Percentiles rank a stretch among this genome's conserved stretches.
Evolutionary conservation across 805 yeast species (phyloP).

Genomic region (Pichia deserticola): DNA sequence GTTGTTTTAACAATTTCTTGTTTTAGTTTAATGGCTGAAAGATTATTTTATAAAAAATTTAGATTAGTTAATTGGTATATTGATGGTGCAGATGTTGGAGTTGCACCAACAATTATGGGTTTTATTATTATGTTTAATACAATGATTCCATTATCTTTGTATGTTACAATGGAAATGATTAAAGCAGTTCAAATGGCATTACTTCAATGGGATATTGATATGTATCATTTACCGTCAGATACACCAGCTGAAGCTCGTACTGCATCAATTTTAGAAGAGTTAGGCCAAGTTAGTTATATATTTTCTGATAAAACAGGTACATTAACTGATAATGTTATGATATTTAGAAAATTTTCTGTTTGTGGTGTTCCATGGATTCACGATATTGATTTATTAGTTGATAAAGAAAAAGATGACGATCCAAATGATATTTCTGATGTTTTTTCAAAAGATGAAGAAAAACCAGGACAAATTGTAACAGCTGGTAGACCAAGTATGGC

Average conservation of each 20-base stretch:
- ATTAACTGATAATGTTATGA: slow-evolving; percentile 88
- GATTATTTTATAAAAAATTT: slow-evolving; percentile 38
- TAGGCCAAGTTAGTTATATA: slow-evolving; percentile 93
- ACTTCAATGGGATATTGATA: slow-evolving; percentile 86
- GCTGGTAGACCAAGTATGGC: slow-evolving; percentile 56
- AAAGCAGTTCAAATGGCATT: slow-evolving; percentile 79
- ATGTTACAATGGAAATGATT: slow-evolving; percentile 94
- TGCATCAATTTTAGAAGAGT: slow-evolving; percentile 89
- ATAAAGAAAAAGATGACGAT: slow-evolving; percentile 15
- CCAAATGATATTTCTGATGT: slow-evolving; percentile 9
- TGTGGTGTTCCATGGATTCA: slow-evolving; percentile 90
- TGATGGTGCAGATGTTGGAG: slow-evolving; percentile 64
- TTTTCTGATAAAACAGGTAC: slow-evolving; percentile 98
- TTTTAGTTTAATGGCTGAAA: slow-evolving; percentile 76
- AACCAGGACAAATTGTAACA: slow-evolving; percentile 20
- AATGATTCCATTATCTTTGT: slow-evolving; percentile 86
- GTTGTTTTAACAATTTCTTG: slow-evolving; percentile 70
- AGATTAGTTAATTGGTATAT: slow-evolving; percentile 65
- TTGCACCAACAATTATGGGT: slow-evolving; percentile 88
- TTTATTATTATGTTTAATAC: slow-evolving; percentile 97
- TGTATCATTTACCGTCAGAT: slow-evolving; percentile 78
- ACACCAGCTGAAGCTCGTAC: slow-evolving; percentile 95
- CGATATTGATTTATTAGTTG: slow-evolving; percentile 45
- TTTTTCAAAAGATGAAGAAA: slow-evolving; percentile 8
- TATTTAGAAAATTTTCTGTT: slow-evolving; percentile 80